Evolutionary conservation across 176 grass and related monocot species (phyloP).

Genomic region (Hordeum vulgare): DNA sequence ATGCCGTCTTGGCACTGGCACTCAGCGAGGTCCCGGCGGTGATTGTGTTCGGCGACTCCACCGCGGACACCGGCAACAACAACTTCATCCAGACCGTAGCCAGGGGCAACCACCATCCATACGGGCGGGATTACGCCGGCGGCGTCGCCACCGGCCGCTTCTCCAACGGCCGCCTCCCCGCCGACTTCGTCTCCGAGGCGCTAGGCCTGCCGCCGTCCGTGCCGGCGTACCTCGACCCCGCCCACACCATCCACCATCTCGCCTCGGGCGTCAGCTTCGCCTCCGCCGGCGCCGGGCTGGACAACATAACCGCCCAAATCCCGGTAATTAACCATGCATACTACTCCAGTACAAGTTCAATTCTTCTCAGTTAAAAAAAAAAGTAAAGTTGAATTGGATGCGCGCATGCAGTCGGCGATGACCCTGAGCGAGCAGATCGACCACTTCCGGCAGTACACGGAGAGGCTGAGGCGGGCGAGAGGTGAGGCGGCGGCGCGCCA

Average conservation of each 20-base stretch:
- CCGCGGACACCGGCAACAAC: slow-evolving; percentile 71
- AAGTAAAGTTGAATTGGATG: neutral
- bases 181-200: slow-evolving; percentile 63
- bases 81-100: slow-evolving; percentile 43
- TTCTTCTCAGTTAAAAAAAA: too few relatives aligned
- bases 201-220: slow-evolving; percentile 40
- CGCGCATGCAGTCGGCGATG: slow-evolving; percentile 15
- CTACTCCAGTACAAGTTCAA: too few relatives aligned
- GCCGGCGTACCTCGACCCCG: slow-evolving; percentile 54
- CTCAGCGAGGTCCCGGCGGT: slow-evolving; percentile 32
- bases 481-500: neutral
- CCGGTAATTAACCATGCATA: slow-evolving; percentile 3
- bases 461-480: neutral
- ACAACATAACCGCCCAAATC: slow-evolving; percentile 38
- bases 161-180: slow-evolving; percentile 62
- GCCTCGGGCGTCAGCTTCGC: slow-evolving; percentile 58
- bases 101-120: slow-evolving; percentile 53
- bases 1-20: neutral
- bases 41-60: slow-evolving; percentile 77
- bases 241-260: slow-evolving; percentile 26
- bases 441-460: slow-evolving; percentile 26
- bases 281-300: slow-evolving; percentile 50
- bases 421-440: slow-evolving; percentile 13
- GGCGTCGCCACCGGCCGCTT: slow-evolving; percentile 57
- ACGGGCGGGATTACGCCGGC: slow-evolving; percentile 54